These are phyloP conservation scores for Podospora conica DNA, from an alignment of 495 filamentous ascomycete species.

Conservation along the genomic window DNA sequence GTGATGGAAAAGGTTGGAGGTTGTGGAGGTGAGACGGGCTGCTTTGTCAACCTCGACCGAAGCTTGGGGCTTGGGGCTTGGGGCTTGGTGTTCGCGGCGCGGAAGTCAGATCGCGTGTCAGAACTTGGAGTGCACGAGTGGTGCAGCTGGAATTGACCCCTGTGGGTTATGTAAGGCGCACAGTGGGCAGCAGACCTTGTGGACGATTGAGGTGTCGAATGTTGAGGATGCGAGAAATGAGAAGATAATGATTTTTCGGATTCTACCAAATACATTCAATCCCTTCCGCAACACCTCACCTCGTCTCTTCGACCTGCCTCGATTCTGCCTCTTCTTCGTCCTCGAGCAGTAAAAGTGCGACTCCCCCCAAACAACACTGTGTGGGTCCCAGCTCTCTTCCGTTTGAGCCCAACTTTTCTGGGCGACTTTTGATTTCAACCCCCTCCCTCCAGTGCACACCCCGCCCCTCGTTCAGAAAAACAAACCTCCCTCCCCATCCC, in stretches of 20 bases:
- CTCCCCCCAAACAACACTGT: background rate
- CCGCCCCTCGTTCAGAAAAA: background rate
- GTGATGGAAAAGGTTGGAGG: background rate
- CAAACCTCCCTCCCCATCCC: background rate
- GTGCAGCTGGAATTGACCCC: background rate
- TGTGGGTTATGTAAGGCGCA: conserved; percentile 5
- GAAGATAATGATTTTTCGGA: background rate
- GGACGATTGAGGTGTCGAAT: background rate
- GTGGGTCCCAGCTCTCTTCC: background rate
- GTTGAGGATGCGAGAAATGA: background rate
- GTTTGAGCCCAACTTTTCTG: background rate
- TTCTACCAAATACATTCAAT: background rate
- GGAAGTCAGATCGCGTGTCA: conserved; percentile 9
- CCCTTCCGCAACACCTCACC: background rate
- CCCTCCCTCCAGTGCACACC: background rate
- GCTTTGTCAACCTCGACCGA: background rate
- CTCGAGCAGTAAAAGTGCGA: background rate
- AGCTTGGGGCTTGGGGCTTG: no score
- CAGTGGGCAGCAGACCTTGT: background rate
- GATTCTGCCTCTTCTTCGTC: background rate
- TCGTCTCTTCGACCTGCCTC: background rate
- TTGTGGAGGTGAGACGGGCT: background rate
- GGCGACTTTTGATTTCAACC: no score
- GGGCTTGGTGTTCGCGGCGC: conserved; percentile 3
- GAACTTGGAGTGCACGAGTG: background rate